Evolutionary conservation across 495 filamentous ascomycete species (phyloP), one percentile per base, ranked within the genome.

Genomic region (Penicillium ochrochloron): DNA sequence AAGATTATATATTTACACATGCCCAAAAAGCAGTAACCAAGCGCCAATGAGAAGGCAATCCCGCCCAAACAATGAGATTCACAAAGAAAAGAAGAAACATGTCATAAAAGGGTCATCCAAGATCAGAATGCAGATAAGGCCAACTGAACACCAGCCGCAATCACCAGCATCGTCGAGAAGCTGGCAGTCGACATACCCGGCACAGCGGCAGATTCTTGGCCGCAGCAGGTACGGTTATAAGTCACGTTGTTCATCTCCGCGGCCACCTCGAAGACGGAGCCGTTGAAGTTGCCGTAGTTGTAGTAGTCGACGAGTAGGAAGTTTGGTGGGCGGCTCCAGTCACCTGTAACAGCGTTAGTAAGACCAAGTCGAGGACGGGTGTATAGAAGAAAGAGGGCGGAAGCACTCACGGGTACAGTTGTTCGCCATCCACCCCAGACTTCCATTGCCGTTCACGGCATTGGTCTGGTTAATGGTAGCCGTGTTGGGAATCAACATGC

Each of bases 241-340:
- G 89, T 90, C 57, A 98, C 92, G 62, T 92, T 90, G 74, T 98
- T 98, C 70, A 88, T 87, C 65, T 82, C 73, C 11, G 94, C 94
- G 3, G 94, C 94, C 42, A 95, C 93, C 70, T 94, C 87, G 70
- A 98, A 97, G 46, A 97, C 94, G 5, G 90, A 90, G n/a, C 94
- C 94, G 60, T 86, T 84, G 57, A 77, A 85, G 14, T 78, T 80
- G 56, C 91, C 92, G 57, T 76, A 75, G 68, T 96, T 90, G 76
- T 94, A 96, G 73, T 91, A 96, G 73, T 98, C 94, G 5, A 97
- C 92, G 29, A 97, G 85, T 9, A 98, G 82, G 68, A 96, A 90
- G 72, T 91, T 97, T 0, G 94, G 94, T 2, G 90, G 82, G 39
- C 89, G 85, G 23, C 80, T 80, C 90, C 91, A 96, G 25, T 77